Percentiles rank a stretch among this genome's conserved stretches.
phyloP scores from a whole-genome alignment of 2,329 filamentous ascomycete genomes.

The Pyrenochaeta sp. region DNA sequence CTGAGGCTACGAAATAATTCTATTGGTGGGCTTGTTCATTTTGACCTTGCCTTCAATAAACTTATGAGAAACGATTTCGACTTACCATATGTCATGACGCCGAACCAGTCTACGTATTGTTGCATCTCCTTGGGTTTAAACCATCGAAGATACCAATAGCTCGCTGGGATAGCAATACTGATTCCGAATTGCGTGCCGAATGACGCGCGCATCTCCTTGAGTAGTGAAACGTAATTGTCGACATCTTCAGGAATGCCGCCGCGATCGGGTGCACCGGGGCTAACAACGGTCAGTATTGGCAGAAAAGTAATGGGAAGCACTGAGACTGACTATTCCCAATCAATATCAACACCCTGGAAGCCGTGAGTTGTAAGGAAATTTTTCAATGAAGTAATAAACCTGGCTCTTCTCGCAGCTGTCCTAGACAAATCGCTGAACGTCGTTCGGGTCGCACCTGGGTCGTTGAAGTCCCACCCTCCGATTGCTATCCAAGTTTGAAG shows the following conservation, averaged over 20 bases:
- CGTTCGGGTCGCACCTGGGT: conserved; percentile 41
- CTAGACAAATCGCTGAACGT: conserved; percentile 41
- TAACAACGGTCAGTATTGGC: too few relatives aligned
- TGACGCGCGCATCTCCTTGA: conserved; percentile 21
- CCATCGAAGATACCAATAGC: conserved; percentile 33
- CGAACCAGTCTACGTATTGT: conserved; percentile 38
- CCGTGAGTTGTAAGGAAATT: conserved; percentile 54
- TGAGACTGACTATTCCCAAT: conserved; percentile 52
- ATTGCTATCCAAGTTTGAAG: conserved; percentile 53
- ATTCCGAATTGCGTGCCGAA: conserved; percentile 34
- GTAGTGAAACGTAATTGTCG: conserved; percentile 24
- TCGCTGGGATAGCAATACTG: conserved; percentile 19
- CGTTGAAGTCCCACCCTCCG: conserved; percentile 55
- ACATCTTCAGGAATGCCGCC: conserved; percentile 46
- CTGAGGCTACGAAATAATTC: too few relatives aligned
- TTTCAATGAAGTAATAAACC: conserved; percentile 50
- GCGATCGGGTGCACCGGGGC: conserved; percentile 33
- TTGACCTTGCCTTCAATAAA: too few relatives aligned
- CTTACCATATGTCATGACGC: conserved; percentile 46
- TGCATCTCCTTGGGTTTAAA: conserved; percentile 48
- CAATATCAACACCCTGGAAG: conserved; percentile 57
- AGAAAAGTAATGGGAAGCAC: conserved; percentile 1
- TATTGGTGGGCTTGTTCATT: too few relatives aligned
- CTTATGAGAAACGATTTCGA: too few relatives aligned
- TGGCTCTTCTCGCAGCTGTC: conserved; percentile 25